phyloP scores from a whole-genome alignment of 176 grass and related monocot species.

The Ensete ventricosum region DNA sequence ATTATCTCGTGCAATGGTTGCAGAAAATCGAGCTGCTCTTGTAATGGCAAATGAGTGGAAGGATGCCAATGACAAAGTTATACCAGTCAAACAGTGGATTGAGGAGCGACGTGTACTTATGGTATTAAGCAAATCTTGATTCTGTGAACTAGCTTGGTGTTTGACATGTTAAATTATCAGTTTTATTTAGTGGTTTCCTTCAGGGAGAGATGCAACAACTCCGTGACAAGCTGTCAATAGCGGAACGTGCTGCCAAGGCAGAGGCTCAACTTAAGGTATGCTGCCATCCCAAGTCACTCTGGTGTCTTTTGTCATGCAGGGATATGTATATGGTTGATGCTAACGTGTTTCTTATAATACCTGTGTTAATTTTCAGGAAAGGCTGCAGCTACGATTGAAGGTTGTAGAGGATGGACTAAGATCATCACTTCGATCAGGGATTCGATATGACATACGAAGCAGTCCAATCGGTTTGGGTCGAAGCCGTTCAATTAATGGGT shows the following conservation, averaged over 20 bases:
- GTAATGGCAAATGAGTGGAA: slow-evolving; percentile 25
- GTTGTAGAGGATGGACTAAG: slow-evolving; percentile 25
- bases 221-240: slow-evolving; percentile 16
- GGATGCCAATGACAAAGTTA: slow-evolving; percentile 17
- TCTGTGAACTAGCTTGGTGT: neutral
- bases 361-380: slow-evolving; percentile 11
- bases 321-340: neutral
- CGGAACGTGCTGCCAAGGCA: slow-evolving; percentile 19
- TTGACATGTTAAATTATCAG: slow-evolving; percentile 5
- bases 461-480: slow-evolving; percentile 9
- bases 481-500: slow-evolving; percentile 18
- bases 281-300: neutral
- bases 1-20: slow-evolving; percentile 19
- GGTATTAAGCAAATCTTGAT: slow-evolving; percentile 5
- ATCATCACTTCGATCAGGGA: slow-evolving; percentile 22
- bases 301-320: neutral
- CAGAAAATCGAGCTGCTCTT: slow-evolving; percentile 16
- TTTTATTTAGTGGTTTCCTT: slow-evolving; percentile 7
- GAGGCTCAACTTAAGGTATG: slow-evolving; percentile 18
- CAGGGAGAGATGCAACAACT: slow-evolving; percentile 23
- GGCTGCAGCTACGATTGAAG: slow-evolving; percentile 20
- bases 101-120: slow-evolving; percentile 15
- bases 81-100: slow-evolving; percentile 17
- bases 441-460: slow-evolving; percentile 8
- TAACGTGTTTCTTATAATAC: neutral